Evolutionary conservation across 129 eudicot genomes (phyloP).

Genomic region (Dittrichia graveolens): DNA sequence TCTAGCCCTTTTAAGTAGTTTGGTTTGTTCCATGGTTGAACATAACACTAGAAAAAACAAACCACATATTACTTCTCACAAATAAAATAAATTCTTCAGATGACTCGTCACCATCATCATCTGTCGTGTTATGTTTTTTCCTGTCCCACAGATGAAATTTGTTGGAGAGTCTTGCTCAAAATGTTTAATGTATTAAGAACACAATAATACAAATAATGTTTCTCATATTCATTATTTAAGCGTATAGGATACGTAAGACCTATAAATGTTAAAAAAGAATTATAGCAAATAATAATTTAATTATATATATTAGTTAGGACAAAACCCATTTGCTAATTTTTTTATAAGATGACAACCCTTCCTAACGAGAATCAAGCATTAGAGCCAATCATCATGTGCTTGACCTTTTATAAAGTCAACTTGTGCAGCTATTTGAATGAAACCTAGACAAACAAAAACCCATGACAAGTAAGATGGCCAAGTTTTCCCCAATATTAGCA

Average conservation of each 20-base stretch:
- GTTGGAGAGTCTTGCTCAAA: too few relatives aligned
- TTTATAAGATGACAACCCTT: constrained; percentile 23
- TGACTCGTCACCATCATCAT: too few relatives aligned
- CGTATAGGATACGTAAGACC: neutral
- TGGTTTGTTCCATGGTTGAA: too few relatives aligned
- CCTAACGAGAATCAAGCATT: constrained; percentile 15
- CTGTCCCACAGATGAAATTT: too few relatives aligned
- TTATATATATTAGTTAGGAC: neutral
- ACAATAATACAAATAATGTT: too few relatives aligned
- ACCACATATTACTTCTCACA: too few relatives aligned
- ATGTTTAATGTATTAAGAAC: too few relatives aligned
- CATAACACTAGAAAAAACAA: too few relatives aligned
- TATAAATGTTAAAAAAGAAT: neutral
- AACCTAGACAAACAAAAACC: constrained; percentile 10
- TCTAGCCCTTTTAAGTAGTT: too few relatives aligned
- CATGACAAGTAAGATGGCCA: constrained; percentile 28
- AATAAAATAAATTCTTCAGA: too few relatives aligned
- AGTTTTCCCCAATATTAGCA: constrained; percentile 13
- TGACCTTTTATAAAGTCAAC: constrained; percentile 21
- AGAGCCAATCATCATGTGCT: constrained; percentile 26
- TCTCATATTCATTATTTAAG: too few relatives aligned
- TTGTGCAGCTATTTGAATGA: constrained; percentile 19
- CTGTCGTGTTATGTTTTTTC: too few relatives aligned
- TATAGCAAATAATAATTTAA: neutral
- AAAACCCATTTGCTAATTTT: neutral